Base-by-base conservation (phyloP, 257 asterid species). In the Plantago elongata region DNA sequence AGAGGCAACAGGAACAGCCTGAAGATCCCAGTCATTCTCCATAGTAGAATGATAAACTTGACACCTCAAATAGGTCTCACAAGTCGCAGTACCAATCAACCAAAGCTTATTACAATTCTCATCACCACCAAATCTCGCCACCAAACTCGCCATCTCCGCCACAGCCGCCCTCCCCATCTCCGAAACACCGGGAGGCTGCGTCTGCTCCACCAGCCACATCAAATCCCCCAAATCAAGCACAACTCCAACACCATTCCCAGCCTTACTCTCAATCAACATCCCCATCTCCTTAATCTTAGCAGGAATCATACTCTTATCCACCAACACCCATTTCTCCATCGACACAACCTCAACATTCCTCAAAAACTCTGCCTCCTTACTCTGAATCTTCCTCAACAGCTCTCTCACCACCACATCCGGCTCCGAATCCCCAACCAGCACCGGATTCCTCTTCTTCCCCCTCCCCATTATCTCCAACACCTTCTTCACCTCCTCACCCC, bases 1-100 rank as follows among this genome's bases (percentile, higher is more conserved):
- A 7, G 96, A 71, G 58, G 99, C 79, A 57, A 93, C 79, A 22
- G 97, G 92, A 61, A 93, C 81, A 52, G 95, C 97, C 72, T 92
- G 97, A 60, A 92, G 83, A 82, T 92, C 96, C 99, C 97, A 92
- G 69, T 92, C 97, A 63, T 60, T 81, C 65, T 92, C 99, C 95
- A 92, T 81, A 40, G 95, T 70, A 37, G 96, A 82, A 84, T 92
- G 97, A 92, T 89, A 87, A 65, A 92, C 89, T 49, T 87, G 97
- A 68, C 99, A 89, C 74, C 99, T 84, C 83, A 87, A 76, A 76
- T 83, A 92, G 10, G 99, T 89, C 78, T 93, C 99, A 60, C 96
- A 89, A 1, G 96, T 87, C 1, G 99, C 99, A 49, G 92, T 84
- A 60, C 99, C 97, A n/a, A 93, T 82, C 71, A 93, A 75, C 97